Conservation (phyloP, 116 monocot genomes). For the Phalaenopsis hybrid region DNA sequence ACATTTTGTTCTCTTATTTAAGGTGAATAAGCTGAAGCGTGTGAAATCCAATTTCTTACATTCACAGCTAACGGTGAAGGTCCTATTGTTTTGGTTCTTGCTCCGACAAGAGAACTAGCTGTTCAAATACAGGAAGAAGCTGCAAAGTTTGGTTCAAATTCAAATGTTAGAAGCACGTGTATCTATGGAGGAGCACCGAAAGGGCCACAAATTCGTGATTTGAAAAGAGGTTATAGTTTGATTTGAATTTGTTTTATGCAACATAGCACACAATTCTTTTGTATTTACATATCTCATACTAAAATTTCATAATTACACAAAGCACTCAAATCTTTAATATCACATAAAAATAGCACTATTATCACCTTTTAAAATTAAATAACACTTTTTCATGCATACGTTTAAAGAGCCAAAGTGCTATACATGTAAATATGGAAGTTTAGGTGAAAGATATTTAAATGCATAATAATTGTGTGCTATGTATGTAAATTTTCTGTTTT, state of each 20-base stretch:
- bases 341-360: no score
- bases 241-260: not conserved
- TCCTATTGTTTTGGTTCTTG: conserved; percentile 72
- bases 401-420: no score
- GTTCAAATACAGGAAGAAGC: conserved; percentile 94
- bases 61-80: conserved; percentile 68
- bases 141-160: conserved; percentile 66
- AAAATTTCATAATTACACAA: no score
- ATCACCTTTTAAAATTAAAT: no score
- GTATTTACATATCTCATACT: no score
- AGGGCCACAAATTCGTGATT: conserved; percentile 91
- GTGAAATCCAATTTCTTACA: conserved; percentile 2
- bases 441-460: no score
- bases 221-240: conserved; percentile 59
- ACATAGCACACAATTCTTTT: no score
- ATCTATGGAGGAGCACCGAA: conserved; percentile 95
- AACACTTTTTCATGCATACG: no score
- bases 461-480: no score
- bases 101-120: conserved; percentile 91
- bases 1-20: not conserved
- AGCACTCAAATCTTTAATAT: no score
- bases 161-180: conserved; percentile 72
- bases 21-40: not conserved
- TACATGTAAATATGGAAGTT: no score
- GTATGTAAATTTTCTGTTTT: no score